Conservation (phyloP, 1,284 basidiomycete species). For the Testicularia cyperi region DNA sequence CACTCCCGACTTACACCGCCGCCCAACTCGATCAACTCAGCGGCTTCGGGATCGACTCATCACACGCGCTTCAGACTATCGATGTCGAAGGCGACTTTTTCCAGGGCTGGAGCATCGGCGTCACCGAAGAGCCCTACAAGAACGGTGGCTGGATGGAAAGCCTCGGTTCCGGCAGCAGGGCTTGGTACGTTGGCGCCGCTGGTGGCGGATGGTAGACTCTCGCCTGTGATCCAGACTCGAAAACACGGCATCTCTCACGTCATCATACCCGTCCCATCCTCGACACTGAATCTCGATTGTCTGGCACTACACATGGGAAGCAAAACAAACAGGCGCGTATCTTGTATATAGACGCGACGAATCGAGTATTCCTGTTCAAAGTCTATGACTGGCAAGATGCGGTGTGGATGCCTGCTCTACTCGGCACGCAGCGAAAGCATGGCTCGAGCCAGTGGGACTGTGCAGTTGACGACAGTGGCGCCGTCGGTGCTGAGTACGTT, state of each 20-base stretch:
- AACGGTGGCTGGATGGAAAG: constrained; percentile 18
- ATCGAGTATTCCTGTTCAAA: too few species aligned
- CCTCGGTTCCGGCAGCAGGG: constrained; percentile 1
- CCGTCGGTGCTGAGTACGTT: constrained; percentile 18
- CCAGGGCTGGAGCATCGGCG: constrained; percentile 34
- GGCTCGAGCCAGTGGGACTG: constrained; percentile 24
- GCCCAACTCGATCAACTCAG: constrained; percentile 9
- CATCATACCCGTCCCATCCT: too few species aligned
- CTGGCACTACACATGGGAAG: too few species aligned
- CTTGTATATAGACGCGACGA: too few species aligned
- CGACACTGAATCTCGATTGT: too few species aligned
- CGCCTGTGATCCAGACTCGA: too few species aligned
- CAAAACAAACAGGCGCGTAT: too few species aligned
- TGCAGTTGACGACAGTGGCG: constrained; percentile 23
- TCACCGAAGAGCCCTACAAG: constrained; percentile 26
- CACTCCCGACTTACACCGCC: constrained; percentile 11
- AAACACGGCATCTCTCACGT: too few species aligned
- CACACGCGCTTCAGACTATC: constrained; percentile 9
- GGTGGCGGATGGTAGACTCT: too few species aligned
- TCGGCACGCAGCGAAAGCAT: constrained; percentile 14
- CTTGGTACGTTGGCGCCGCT: background rate
- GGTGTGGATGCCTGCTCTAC: background rate
- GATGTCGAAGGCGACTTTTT: constrained; percentile 34
- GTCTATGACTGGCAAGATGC: constrained; percentile 1
- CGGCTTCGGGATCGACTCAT: constrained; percentile 23